A percentile compares a stretch with the other conserved stretches of the same genome.
phyloP scores from a whole-genome alignment of 2,329 filamentous ascomycete species.

The Clarireedia homoeocarpa region DNA sequence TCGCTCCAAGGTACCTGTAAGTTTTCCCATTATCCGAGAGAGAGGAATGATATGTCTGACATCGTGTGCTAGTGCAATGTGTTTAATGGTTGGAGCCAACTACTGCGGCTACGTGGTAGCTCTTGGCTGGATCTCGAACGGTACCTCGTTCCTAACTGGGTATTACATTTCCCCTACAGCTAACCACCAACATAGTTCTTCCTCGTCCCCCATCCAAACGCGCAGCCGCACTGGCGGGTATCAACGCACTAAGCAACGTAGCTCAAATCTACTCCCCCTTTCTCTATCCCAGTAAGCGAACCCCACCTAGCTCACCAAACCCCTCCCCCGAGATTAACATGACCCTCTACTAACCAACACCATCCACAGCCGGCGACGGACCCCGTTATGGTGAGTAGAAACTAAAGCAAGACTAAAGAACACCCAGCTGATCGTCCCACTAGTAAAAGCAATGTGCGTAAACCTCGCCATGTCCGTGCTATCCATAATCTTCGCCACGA shows the following conservation, averaged over 20 bases:
- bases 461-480: slow-evolving; percentile 59
- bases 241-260: slow-evolving; percentile 38
- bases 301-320: neutral
- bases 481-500: slow-evolving; percentile 54
- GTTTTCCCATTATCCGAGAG: neutral
- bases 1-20: slow-evolving; percentile 18
- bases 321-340: neutral
- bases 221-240: slow-evolving; percentile 15
- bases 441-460: slow-evolving; percentile 50
- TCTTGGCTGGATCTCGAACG: slow-evolving; percentile 64
- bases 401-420: too few relatives aligned
- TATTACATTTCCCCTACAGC: neutral
- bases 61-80: neutral
- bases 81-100: slow-evolving; percentile 3
- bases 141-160: neutral
- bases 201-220: slow-evolving; percentile 18
- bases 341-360: neutral
- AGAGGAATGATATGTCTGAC: neutral
- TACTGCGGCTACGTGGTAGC: slow-evolving; percentile 36
- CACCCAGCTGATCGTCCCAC: neutral
- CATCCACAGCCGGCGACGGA: neutral
- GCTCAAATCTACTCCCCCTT: slow-evolving; percentile 61
- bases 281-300: slow-evolving; percentile 29
- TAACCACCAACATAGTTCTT: slow-evolving; percentile 28
- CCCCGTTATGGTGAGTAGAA: neutral